Base-by-base conservation (phyloP, 2,329 filamentous ascomycete genomes). In the Sclerotinia borealis region DNA sequence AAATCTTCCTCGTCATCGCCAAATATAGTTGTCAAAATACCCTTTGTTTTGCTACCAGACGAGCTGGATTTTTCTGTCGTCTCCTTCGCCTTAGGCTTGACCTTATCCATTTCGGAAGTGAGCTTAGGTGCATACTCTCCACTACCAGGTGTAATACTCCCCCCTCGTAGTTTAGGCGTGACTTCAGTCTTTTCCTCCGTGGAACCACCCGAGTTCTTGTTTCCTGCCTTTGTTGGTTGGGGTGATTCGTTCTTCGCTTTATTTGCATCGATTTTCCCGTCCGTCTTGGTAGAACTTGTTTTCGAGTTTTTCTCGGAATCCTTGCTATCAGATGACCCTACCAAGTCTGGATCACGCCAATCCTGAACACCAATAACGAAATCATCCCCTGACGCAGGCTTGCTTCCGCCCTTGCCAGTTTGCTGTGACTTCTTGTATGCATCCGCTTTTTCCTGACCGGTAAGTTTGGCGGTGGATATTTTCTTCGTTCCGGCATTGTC, bases 331-430 rank as follows among this genome's bases (percentile, higher is more conserved):
- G 66, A 48, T 6, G 68, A 54, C n/a, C 65, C 80, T 27, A 91
- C 79, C 22, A 92, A 77, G 73, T 92, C 90, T 7, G 90, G 88
- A 73, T 95, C 91, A 68, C 90, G 84, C 91, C 91, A 93, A 73
- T 95, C 91, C 68, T 95, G 89, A 15, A 92, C 86, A n/a, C 90
- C 91, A 70, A 93, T 93, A 50, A 90, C 82, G 73, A 93, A 93
- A 63, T 82, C 84, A 73, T 92, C 88, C 52, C 79, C 75, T 27
- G 73, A n/a, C 15, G 49, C n/a, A 61, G 29, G 37, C 22, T 48
- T 62, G 8, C 39, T 47, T 37, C 50, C 31, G 15, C n/a, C 63
- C 43, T 64, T 68, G 29, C 37, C 73, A 68, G 61, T 61, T 49
- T 56, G 63, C n/a, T 59, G 34, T n/a, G 68, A 72, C 51, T 70